Conservation (phyloP, 495 filamentous ascomycete species). For the Amphirosellinia nigrospora region DNA sequence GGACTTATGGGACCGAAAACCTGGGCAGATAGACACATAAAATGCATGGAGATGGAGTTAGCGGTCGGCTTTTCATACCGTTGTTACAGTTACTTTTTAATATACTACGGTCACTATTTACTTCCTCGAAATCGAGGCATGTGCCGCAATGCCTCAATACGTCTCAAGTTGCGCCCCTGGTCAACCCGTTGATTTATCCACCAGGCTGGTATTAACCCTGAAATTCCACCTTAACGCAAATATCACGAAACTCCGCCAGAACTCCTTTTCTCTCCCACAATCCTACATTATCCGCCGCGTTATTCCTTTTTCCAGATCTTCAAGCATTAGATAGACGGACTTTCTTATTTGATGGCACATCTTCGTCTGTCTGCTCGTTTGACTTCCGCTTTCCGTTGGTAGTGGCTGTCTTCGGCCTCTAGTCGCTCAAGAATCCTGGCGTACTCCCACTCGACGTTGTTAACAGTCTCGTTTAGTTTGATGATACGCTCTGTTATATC, state of each 20-base stretch:
- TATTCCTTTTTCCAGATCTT: not conserved
- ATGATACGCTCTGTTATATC: constrained; percentile 76
- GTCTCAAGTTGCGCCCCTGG: not conserved
- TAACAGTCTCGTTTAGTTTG: constrained; percentile 79
- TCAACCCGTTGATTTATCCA: not conserved
- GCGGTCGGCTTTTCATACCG: constrained; percentile 14
- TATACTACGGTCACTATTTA: not conserved
- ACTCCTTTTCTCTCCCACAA: constrained; percentile 27
- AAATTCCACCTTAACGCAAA: constrained; percentile 27
- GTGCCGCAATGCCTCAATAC: not conserved
- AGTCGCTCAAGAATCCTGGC: constrained; percentile 62
- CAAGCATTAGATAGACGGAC: constrained; percentile 38
- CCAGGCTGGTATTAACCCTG: not conserved
- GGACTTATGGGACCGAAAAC: not conserved
- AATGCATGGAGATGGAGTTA: constrained; percentile 22
- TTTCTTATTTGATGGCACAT: constrained; percentile 41
- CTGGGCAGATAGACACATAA: constrained; percentile 20
- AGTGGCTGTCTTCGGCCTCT: constrained; percentile 27
- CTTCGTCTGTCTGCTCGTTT: constrained; percentile 21
- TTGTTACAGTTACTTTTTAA: constrained; percentile 18
- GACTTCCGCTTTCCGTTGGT: constrained; percentile 38
- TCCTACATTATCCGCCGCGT: not conserved
- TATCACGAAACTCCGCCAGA: constrained; percentile 31
- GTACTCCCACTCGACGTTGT: constrained; percentile 83
- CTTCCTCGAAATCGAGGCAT: not conserved